Percentiles rank a stretch among this genome's conserved stretches.
Evolutionary conservation across 352 stramenopile genomes (phyloP).

Genomic region (Pythium graminicola): DNA sequence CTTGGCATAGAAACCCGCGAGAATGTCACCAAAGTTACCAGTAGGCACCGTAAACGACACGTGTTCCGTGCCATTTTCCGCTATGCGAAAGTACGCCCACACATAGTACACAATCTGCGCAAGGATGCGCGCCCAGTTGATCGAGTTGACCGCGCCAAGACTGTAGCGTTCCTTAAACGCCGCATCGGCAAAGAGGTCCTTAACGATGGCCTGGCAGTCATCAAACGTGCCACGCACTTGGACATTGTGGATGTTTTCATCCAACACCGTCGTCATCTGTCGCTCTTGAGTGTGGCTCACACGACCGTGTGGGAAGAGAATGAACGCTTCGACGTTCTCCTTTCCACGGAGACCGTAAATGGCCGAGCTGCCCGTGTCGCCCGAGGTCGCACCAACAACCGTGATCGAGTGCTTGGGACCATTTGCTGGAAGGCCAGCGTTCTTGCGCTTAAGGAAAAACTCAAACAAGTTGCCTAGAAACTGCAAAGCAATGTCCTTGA

Average conservation of each 20-base stretch:
- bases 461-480: constrained; percentile 99
- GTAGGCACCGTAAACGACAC: constrained; percentile 97
- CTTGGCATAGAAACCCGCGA: constrained; percentile 97
- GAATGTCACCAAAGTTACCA: constrained; percentile 98
- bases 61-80: constrained; percentile 57
- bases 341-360: constrained; percentile 98
- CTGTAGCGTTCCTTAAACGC: constrained; percentile 90
- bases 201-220: constrained; percentile 99
- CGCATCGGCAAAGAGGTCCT: constrained; percentile 94
- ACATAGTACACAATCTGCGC: constrained; percentile 99
- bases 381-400: constrained; percentile 96
- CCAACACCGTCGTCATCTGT: constrained; percentile 98
- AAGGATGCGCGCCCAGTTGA: constrained; percentile 99
- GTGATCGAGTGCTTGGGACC: constrained; percentile 85
- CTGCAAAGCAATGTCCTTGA: constrained; percentile 99
- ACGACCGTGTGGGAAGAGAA: constrained; percentile 95
- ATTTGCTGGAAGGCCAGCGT: constrained; percentile 45
- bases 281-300: constrained; percentile 97
- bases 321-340: constrained; percentile 97
- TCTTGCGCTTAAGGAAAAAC: constrained; percentile 95
- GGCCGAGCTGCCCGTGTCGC: constrained; percentile 96
- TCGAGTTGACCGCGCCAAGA: constrained; percentile 98
- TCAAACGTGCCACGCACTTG: constrained; percentile 96
- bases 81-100: constrained; percentile 93
- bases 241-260: constrained; percentile 98